These are phyloP conservation scores for Pseudogymnoascus verrucosus DNA, from an alignment of 2,329 filamentous ascomycete species.

Conservation along the genomic window DNA sequence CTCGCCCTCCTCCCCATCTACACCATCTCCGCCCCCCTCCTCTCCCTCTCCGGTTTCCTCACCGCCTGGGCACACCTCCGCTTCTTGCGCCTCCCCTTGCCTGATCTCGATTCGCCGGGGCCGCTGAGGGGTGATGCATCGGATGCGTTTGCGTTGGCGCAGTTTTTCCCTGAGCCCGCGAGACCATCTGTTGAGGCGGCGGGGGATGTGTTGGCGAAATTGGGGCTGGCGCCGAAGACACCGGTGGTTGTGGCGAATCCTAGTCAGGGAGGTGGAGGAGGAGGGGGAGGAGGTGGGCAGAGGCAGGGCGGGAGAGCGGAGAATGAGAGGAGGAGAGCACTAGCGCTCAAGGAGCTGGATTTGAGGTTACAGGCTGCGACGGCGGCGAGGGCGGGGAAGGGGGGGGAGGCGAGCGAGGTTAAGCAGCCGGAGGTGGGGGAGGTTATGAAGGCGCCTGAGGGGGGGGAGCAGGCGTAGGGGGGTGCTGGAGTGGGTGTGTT, in stretches of 20 bases:
- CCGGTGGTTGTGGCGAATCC: constrained; percentile 80
- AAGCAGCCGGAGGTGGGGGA: not conserved
- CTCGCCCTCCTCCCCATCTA: constrained; percentile 56
- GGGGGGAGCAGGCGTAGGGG: not conserved
- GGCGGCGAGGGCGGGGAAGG: constrained; percentile 30
- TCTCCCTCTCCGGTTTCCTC: constrained; percentile 74
- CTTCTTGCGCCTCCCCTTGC: constrained; percentile 77
- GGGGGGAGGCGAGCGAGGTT: constrained; percentile 12
- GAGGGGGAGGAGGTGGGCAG: constrained; percentile 30
- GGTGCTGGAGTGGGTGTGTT: not conserved
- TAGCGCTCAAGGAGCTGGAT: constrained; percentile 86
- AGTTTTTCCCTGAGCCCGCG: constrained; percentile 82
- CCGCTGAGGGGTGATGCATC: constrained; percentile 81
- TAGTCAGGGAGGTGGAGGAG: too few species aligned
- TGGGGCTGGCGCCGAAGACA: constrained; percentile 65
- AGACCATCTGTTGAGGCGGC: constrained; percentile 70
- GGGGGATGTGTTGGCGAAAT: constrained; percentile 65
- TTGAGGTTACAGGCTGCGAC: constrained; percentile 84
- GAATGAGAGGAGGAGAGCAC: constrained; percentile 77
- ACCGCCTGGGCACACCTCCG: constrained; percentile 92
- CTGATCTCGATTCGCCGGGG: constrained; percentile 53
- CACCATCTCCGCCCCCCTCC: constrained; percentile 63
- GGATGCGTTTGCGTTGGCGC: constrained; percentile 91
- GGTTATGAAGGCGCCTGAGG: not conserved
- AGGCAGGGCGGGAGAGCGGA: constrained; percentile 74